Evolutionary conservation across 106 monocot genomes (phyloP).

Genomic region (Dactylorhiza incarnata): DNA sequence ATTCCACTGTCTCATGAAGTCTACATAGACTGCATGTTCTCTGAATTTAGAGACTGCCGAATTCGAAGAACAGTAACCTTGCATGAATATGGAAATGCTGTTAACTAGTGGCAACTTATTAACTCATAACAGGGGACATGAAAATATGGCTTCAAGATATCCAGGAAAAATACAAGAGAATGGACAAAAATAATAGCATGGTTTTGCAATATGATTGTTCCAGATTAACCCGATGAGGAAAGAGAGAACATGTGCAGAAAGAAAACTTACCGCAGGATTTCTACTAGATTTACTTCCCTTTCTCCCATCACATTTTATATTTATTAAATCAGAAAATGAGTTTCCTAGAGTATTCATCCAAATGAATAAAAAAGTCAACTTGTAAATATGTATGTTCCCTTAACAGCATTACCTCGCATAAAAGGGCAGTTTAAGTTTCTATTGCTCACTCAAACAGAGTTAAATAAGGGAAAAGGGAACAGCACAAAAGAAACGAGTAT

Average conservation of each 20-base stretch:
- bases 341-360: neutral
- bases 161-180: neutral
- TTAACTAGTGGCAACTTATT: neutral
- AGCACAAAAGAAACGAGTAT: neutral
- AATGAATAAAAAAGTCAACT: neutral
- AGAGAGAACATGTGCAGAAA: neutral
- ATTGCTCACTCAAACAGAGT: neutral
- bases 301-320: neutral
- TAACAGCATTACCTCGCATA: neutral
- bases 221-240: neutral
- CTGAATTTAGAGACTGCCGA: constrained; percentile 75
- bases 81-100: neutral
- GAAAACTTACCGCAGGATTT: neutral
- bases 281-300: neutral
- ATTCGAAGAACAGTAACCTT: constrained; percentile 75
- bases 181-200: neutral
- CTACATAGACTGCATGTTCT: constrained; percentile 50
- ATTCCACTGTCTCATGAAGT: constrained; percentile 90
- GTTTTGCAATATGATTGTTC: neutral
- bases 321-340: neutral
- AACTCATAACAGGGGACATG: neutral
- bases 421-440: neutral
- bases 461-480: neutral
- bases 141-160: constrained; percentile 1
- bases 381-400: neutral